Evolutionary conservation across 129 eudicot genomes (phyloP).

Genomic region (Tagetes patula): DNA sequence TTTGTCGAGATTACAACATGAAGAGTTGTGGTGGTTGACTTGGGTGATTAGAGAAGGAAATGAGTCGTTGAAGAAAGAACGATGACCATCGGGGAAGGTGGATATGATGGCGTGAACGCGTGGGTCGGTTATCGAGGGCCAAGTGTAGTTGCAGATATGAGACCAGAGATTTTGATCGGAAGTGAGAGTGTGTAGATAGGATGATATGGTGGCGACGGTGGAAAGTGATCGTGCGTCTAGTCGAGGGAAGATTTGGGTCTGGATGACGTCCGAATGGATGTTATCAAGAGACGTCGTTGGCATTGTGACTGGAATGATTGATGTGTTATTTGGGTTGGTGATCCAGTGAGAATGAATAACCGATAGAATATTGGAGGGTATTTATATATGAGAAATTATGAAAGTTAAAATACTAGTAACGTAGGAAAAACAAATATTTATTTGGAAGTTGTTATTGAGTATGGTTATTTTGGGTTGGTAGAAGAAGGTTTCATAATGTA

Average conservation of each 20-base stretch:
- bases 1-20: no score
- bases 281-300: slow-evolving; percentile 27
- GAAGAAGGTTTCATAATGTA: no score
- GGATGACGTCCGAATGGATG: slow-evolving; percentile 46
- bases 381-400: no score
- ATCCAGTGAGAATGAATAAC: no score
- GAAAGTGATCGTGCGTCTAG: slow-evolving; percentile 57
- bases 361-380: no score
- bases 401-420: no score
- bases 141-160: background rate
- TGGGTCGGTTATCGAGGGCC: slow-evolving; percentile 31
- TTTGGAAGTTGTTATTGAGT: no score
- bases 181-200: slow-evolving; percentile 37
- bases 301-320: no score
- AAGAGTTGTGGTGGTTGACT: background rate
- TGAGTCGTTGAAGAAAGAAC: slow-evolving; percentile 20
- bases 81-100: slow-evolving; percentile 25
- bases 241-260: slow-evolving; percentile 47
- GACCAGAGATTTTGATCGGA: slow-evolving; percentile 42
- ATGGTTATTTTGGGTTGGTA: no score
- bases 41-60: slow-evolving; percentile 13
- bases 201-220: slow-evolving; percentile 41
- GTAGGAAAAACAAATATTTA: no score
- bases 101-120: slow-evolving; percentile 8
- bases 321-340: no score